These are phyloP conservation scores for Aspergillus homomorphus DNA, from an alignment of 495 filamentous ascomycete genomes.

Conservation along the genomic window DNA sequence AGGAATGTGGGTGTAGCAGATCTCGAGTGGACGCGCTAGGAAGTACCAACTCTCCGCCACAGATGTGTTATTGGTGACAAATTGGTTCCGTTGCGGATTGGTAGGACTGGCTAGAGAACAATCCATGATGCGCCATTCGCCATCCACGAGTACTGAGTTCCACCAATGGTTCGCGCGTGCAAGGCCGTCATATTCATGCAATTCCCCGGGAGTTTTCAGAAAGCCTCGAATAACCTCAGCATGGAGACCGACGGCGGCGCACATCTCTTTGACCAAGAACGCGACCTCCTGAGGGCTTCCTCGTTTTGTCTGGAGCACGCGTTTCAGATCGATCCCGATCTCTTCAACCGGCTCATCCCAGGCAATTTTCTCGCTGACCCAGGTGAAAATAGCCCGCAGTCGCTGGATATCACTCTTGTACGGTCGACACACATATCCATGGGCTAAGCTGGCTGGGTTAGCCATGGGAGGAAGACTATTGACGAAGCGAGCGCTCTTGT, in stretches of 20 bases:
- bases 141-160: constrained; percentile 92
- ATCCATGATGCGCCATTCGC: constrained; percentile 96
- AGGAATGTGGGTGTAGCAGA: constrained; percentile 94
- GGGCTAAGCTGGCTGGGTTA: constrained; percentile 78
- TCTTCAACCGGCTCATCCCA: constrained; percentile 94
- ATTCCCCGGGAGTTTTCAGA: constrained; percentile 85
- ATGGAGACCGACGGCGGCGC: constrained; percentile 80
- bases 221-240: constrained; percentile 82
- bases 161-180: constrained; percentile 94
- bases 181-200: constrained; percentile 66
- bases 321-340: constrained; percentile 67
- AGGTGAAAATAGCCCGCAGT: constrained; percentile 90
- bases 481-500: constrained; percentile 93
- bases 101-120: constrained; percentile 88
- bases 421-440: constrained; percentile 89
- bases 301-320: constrained; percentile 78
- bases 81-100: constrained; percentile 71
- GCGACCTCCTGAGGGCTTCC: constrained; percentile 92
- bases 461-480: constrained; percentile 86
- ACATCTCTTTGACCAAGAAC: constrained; percentile 88
- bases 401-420: constrained; percentile 94
- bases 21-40: constrained; percentile 76
- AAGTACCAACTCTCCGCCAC: constrained; percentile 89
- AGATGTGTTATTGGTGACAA: constrained; percentile 66
- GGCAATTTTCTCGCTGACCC: constrained; percentile 91